These are phyloP conservation scores for Botryosphaeria dothidea DNA, from an alignment of 2,329 filamentous ascomycete genomes.

Conservation along the genomic window DNA sequence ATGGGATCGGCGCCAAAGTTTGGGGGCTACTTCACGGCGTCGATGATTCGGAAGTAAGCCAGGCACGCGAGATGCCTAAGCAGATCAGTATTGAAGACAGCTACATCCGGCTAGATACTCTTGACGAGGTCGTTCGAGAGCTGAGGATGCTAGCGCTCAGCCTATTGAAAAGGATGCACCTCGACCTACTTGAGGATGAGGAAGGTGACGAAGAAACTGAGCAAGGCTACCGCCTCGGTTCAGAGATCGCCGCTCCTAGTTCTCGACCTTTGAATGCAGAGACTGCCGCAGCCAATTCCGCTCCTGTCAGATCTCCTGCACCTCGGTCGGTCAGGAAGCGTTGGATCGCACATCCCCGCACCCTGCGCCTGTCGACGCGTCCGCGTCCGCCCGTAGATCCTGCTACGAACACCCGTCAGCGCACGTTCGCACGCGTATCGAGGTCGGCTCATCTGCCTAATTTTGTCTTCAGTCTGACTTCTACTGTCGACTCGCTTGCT, in stretches of 20 bases:
- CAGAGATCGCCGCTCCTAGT: not conserved
- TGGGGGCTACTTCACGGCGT: constrained; percentile 82
- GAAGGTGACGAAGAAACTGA: constrained; percentile 8
- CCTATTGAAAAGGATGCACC: constrained; percentile 74
- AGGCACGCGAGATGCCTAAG: constrained; percentile 70
- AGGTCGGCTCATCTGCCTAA: constrained; percentile 72
- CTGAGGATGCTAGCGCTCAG: constrained; percentile 68
- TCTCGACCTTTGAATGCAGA: not conserved
- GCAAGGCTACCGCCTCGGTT: not conserved
- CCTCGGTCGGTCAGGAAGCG: constrained; percentile 27
- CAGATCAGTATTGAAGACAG: constrained; percentile 97
- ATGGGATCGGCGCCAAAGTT: constrained; percentile 69
- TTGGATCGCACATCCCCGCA: constrained; percentile 82
- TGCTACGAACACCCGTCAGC: constrained; percentile 44
- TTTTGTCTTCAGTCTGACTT: constrained; percentile 69
- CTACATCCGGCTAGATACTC: constrained; percentile 69
- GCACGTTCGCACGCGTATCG: constrained; percentile 70
- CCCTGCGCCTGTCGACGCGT: constrained; percentile 77
- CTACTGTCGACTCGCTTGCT: constrained; percentile 60
- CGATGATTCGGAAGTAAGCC: constrained; percentile 72
- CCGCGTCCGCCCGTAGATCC: constrained; percentile 56
- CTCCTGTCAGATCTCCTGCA: not conserved
- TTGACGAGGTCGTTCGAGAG: constrained; percentile 66
- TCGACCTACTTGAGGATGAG: constrained; percentile 66
- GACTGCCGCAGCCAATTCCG: not conserved